A percentile compares a stretch with the other conserved stretches of the same genome.
Evolutionary conservation across 768 basidiomycete genomes (phyloP).

Genomic region (Amylocystis lapponica): DNA sequence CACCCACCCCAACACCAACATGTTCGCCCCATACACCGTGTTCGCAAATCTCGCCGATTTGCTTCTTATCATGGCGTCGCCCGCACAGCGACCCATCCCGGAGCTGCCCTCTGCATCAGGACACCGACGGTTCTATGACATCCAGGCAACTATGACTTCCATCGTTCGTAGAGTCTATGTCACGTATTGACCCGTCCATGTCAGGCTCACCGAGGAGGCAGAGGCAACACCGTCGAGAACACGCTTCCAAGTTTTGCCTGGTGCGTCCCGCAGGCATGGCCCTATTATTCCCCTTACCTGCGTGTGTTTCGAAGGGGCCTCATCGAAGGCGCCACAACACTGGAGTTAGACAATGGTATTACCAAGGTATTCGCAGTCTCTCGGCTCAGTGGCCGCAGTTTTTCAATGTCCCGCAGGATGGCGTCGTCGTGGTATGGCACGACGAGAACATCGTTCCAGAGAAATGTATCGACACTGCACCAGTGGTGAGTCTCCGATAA

Average conservation of each 20-base stretch:
- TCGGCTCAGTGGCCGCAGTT: background rate
- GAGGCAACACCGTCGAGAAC: conserved; percentile 71
- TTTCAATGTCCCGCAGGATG: conserved; percentile 45
- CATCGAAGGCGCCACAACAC: conserved; percentile 67
- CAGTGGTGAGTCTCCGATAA: conserved; percentile 41
- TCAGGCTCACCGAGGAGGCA: conserved; percentile 71
- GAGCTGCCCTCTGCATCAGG: conserved; percentile 6
- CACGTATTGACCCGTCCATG: conserved; percentile 8
- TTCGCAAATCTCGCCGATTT: conserved; percentile 13
- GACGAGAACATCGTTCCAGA: conserved; percentile 57
- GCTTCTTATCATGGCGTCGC: conserved; percentile 18
- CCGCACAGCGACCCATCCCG: conserved; percentile 24
- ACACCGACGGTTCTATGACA: conserved; percentile 36
- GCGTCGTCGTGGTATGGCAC: conserved; percentile 75
- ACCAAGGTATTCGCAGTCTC: conserved; percentile 42
- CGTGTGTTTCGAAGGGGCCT: conserved; percentile 47
- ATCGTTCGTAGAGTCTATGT: conserved; percentile 3
- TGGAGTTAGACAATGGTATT: conserved; percentile 76
- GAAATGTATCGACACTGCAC: conserved; percentile 67
- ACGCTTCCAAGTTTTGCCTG: conserved; percentile 73
- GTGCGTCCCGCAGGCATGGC: conserved; percentile 30
- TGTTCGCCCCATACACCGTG: conserved; percentile 11
- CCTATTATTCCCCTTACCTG: too few species aligned
- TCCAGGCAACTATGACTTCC: conserved; percentile 31
- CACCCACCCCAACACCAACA: background rate